These are phyloP conservation scores for Boechera retrofracta DNA, from an alignment of 345 rosid species.

Conservation along the genomic window DNA sequence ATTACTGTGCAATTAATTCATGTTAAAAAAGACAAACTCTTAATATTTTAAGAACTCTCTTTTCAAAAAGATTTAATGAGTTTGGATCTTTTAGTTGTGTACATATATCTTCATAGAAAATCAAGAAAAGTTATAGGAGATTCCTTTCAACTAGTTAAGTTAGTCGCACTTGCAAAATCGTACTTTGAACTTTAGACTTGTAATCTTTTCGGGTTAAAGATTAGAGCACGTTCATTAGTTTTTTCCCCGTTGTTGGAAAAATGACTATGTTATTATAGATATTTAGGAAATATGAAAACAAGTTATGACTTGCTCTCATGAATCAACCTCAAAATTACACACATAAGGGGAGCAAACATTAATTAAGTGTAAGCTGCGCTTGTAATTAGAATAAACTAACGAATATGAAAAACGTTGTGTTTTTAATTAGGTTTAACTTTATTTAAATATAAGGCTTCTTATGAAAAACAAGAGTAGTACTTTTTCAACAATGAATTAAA, in stretches of 20 bases:
- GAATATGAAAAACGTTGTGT: neutral
- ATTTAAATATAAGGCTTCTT: neutral
- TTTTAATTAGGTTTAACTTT: neutral
- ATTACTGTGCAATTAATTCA: conserved; percentile 42
- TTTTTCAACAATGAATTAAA: conserved; percentile 37
- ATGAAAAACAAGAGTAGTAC: conserved; percentile 40
- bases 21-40: conserved; percentile 42
- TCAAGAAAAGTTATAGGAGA: neutral
- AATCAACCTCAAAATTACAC: conserved; percentile 17
- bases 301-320: neutral
- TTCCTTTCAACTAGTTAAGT: conserved; percentile 1
- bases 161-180: neutral
- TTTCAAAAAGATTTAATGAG: neutral
- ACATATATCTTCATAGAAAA: conserved; percentile 6
- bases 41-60: conserved; percentile 1
- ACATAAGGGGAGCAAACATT: neutral
- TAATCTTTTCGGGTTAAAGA: neutral
- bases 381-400: neutral
- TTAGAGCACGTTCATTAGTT: neutral
- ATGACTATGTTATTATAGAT: neutral
- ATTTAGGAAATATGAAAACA: neutral
- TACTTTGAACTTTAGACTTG: neutral
- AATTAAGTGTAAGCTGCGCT: conserved; percentile 5
- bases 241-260: neutral
- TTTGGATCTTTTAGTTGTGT: conserved; percentile 18